A percentile compares a stretch with the other conserved stretches of the same genome.
These are phyloP conservation scores for Candida namnaoensis DNA, from an alignment of 805 yeast species.

Conservation along the genomic window DNA sequence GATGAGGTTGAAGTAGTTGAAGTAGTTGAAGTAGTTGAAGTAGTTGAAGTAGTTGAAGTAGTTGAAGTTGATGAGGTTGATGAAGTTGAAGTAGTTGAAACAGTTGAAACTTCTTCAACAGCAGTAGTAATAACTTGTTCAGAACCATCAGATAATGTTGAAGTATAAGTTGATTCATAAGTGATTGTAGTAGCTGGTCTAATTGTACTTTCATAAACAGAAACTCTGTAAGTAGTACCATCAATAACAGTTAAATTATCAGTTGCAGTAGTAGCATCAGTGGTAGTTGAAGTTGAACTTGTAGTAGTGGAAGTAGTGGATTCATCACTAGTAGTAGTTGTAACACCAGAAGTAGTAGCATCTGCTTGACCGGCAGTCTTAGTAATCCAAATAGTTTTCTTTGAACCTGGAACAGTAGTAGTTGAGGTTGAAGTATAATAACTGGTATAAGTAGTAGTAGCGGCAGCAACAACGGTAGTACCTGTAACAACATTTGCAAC, in stretches of 20 bases:
- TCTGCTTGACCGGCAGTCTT: slow-evolving; percentile 11
- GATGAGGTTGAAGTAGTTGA: slow-evolving; percentile 2
- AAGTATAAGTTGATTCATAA: slow-evolving; percentile 10
- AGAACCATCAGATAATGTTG: slow-evolving; percentile 5
- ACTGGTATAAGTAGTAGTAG: slow-evolving; percentile 6
- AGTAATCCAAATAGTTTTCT: slow-evolving; percentile 17
- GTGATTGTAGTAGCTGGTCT: slow-evolving; percentile 14
- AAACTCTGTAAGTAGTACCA: slow-evolving; percentile 17
- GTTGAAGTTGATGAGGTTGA: background rate
- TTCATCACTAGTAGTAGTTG: slow-evolving; percentile 2
- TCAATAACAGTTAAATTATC: slow-evolving; percentile 10
- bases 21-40: slow-evolving; percentile 3
- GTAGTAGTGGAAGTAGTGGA: slow-evolving; percentile 2
- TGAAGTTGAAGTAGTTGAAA: slow-evolving; percentile 1
- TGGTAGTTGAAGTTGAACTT: slow-evolving; percentile 2
- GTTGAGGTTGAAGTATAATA: slow-evolving; percentile 14
- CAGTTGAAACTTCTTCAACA: background rate
- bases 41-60: slow-evolving; percentile 1
- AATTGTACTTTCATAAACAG: slow-evolving; percentile 12
- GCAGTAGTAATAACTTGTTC: slow-evolving; percentile 4
- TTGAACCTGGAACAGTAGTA: slow-evolving; percentile 13
- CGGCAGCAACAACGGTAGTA: slow-evolving; percentile 5
- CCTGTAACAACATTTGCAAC: slow-evolving; percentile 8
- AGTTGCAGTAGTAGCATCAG: background rate
- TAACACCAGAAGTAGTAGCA: slow-evolving; percentile 1